These are phyloP conservation scores for Piper longum DNA, from an alignment of 164 flowering plant species.

Conservation along the genomic window DNA sequence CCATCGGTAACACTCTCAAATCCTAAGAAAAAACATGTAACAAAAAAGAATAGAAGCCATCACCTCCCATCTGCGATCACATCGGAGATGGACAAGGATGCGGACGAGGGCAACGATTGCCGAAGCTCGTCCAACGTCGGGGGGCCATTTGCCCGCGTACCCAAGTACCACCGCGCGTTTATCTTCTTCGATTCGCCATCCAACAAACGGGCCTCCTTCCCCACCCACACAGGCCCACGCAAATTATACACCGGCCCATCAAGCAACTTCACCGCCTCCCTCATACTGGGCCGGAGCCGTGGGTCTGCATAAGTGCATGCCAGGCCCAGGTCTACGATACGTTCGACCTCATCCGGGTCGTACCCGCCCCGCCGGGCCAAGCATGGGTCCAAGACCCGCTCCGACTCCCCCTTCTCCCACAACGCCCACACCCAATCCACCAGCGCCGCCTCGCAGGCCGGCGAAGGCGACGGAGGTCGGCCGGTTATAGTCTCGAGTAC, in stretches of 20 bases:
- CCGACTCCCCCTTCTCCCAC: constrained; percentile 21
- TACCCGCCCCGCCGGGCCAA: constrained; percentile 12
- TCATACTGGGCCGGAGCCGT: constrained; percentile 27
- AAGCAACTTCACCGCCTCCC: constrained; percentile 25
- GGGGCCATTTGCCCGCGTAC: constrained; percentile 4
- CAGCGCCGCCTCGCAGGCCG: constrained; percentile 23
- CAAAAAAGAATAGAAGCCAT: neutral
- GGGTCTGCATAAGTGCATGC: constrained; percentile 29
- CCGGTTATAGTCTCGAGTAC: constrained; percentile 31
- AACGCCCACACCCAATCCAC: constrained; percentile 28
- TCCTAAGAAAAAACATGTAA: neutral
- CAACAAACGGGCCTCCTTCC: constrained; percentile 16
- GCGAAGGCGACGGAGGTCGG: constrained; percentile 17
- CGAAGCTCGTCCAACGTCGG: constrained; percentile 25
- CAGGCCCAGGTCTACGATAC: constrained; percentile 27
- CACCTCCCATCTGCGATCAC: constrained; percentile 20
- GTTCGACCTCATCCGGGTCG: constrained; percentile 18
- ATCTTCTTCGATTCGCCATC: constrained; percentile 7
- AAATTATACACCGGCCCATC: constrained; percentile 12
- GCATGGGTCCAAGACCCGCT: constrained; percentile 20
- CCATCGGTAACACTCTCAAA: too few relatives aligned
- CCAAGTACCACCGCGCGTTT: constrained; percentile 12
- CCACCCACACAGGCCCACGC: constrained; percentile 13
- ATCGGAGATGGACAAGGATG: constrained; percentile 18
- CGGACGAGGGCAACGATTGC: constrained; percentile 10